Evolutionary conservation across 768 basidiomycete species (phyloP), one percentile per base, ranked within the genome.

Genomic region (Crepidotus variabilis): DNA sequence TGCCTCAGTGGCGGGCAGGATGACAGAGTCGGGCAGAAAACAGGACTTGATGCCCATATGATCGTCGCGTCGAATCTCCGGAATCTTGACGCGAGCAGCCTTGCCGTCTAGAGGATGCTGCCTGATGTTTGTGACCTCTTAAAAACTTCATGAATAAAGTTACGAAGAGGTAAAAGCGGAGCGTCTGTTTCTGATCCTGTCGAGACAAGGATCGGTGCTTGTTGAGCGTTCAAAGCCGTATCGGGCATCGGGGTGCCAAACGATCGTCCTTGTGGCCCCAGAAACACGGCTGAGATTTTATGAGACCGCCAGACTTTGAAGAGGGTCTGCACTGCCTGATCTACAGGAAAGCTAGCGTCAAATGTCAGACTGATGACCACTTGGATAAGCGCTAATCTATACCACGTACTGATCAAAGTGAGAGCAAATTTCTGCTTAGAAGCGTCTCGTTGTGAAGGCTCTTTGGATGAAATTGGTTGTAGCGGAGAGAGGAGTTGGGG

Each of bases 131-230:
- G 82, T 13, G 91, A 94, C 35, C 94, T 87, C 52, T 90, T 82
- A 11, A 96, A 78, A 7, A 94, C 89, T 71, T 96, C 92, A 66
- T 92, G 88, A 24, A 96, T 90, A 63, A 96, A 96, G 4, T 80
- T 77, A 60, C 82, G 86, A 60, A 92, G 79, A 7, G 88, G 86
- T 6, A 83, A 72, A 16, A 83, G 66, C 47, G 77, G 75, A 59
- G 66, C 61, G 51, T 71, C 73, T 21, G 69, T 65, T 36, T 64
- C 65, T 35, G 59, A 34, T 55, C 60, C 51, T 60, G 57, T 36
- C 62, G 68, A 11, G 53, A 28, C 21, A 61, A 50, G 33, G 57
- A 34, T 22, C 57, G 36, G 20, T 20, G 50, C 46, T 23, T 50
- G 51, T 24, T 52, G 50, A 23, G 47, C 32, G n/a, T 56, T 36